phyloP scores from a whole-genome alignment of 2,329 filamentous ascomycete species.

The Tolypocladium inflatum region DNA sequence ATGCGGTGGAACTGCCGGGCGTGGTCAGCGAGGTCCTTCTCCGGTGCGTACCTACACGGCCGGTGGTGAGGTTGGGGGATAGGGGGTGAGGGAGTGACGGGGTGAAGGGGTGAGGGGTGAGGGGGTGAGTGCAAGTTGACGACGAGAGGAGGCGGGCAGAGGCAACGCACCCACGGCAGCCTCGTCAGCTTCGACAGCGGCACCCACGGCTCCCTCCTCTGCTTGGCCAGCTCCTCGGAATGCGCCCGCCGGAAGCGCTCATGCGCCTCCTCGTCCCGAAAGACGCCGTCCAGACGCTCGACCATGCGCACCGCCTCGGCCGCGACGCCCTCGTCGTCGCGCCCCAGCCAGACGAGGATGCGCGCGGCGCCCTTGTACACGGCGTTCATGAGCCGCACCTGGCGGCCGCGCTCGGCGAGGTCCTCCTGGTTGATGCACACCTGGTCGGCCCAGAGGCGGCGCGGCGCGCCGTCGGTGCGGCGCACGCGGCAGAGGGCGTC shows the following conservation, averaged over 20 bases:
- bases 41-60: neutral
- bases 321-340: constrained; percentile 16
- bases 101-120: no score
- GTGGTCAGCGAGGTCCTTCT: neutral
- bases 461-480: constrained; percentile 6
- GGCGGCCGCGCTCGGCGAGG: constrained; percentile 21
- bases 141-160: neutral
- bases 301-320: constrained; percentile 17
- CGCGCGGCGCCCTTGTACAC: constrained; percentile 23
- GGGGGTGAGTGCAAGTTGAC: neutral
- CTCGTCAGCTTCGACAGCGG: constrained; percentile 22
- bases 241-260: constrained; percentile 16
- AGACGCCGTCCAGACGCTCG: constrained; percentile 16
- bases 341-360: constrained; percentile 26
- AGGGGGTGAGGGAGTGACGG: neutral
- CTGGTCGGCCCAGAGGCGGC: constrained; percentile 29
- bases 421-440: constrained; percentile 31
- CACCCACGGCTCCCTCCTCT: constrained; percentile 17
- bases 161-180: constrained; percentile 20
- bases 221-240: constrained; percentile 17
- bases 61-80: neutral
- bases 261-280: constrained; percentile 19
- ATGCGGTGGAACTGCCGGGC: constrained; percentile 20
- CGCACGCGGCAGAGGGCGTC: constrained; percentile 20
- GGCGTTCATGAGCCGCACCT: constrained; percentile 28